Evolutionary conservation across 495 filamentous ascomycete genomes (phyloP), one percentile per base, ranked within the genome.

Genomic region (Ramalina peruviana): DNA sequence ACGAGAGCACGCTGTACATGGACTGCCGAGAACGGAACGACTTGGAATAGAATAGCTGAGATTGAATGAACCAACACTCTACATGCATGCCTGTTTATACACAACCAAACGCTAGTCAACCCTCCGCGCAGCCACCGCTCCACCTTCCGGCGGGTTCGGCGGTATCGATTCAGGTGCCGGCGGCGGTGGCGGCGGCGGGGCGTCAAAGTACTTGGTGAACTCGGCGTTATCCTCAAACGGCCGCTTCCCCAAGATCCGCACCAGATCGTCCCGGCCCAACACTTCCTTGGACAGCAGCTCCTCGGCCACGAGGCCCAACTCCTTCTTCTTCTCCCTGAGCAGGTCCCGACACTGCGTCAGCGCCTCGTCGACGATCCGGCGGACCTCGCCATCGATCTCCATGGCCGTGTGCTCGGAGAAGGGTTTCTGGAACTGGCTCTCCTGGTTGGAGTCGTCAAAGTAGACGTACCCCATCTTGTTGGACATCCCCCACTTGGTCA

Each of bases 401-500:
- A 82, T 83, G 30, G 88, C 92, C 9, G 92, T 98, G 43, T 85
- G 74, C 71, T 98, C 92, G 23, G 86, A 88, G 70, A 96, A 97
- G 0, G 93, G 93, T 69, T 98, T 98, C 53, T 89, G 81, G 37
- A 97, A 61, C 63, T 82, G 80, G 17, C 26, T 26, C 54, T 86
- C 77, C 47, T 82, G 70, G 47, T 81, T 69, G 56, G 89, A 81
- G 58, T 92, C 81, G 53, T 90, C 82, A 65, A 88, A 98, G 70
- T 92, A 82, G 50, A 98, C 71, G 51, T 86, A 89, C 20, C 89
- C 87, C 44, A 98, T 78, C 66, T 93, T 89, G 51, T 84, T 78
- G 36, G 83, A 90, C 92, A 98, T 98, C 57, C 92, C 92, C 78
- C 86, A 97, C 65, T 93, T 84, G 38, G 92, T 98, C 20, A 98